phyloP scores from a whole-genome alignment of 306 rosid genomes.

The Trifolium repens region DNA sequence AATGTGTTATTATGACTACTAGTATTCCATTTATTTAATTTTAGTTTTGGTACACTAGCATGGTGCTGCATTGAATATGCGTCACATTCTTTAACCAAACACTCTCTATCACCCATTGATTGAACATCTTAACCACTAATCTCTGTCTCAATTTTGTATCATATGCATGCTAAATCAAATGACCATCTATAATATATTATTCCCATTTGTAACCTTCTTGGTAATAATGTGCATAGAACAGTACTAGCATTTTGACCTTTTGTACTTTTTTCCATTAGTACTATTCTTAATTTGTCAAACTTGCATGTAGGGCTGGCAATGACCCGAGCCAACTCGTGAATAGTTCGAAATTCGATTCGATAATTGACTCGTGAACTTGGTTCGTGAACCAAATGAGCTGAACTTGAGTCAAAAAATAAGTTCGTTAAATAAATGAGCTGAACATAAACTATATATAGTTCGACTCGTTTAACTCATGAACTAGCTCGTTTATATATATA shows the following conservation, averaged over 20 bases:
- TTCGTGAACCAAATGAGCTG: no score
- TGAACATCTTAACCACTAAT: background rate
- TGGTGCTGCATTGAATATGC: background rate
- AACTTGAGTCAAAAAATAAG: no score
- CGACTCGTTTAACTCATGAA: no score
- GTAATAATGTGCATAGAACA: background rate
- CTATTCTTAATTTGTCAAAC: background rate
- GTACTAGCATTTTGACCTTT: background rate
- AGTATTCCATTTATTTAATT: background rate
- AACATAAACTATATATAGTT: no score
- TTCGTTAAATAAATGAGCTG: no score
- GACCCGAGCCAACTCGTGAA: no score
- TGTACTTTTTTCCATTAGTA: background rate
- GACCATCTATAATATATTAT: background rate
- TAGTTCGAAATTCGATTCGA: no score
- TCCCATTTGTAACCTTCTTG: background rate
- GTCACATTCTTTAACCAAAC: slow-evolving; percentile 3
- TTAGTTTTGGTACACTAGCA: background rate
- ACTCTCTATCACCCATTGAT: background rate
- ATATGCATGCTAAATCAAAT: background rate
- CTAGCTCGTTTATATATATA: no score
- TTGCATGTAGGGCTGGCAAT: no score
- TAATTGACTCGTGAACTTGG: no score
- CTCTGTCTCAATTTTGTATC: background rate
- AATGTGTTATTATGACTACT: background rate